These are phyloP conservation scores for Dactylorhiza incarnata DNA, from an alignment of 106 monocot genomes.

Conservation along the genomic window DNA sequence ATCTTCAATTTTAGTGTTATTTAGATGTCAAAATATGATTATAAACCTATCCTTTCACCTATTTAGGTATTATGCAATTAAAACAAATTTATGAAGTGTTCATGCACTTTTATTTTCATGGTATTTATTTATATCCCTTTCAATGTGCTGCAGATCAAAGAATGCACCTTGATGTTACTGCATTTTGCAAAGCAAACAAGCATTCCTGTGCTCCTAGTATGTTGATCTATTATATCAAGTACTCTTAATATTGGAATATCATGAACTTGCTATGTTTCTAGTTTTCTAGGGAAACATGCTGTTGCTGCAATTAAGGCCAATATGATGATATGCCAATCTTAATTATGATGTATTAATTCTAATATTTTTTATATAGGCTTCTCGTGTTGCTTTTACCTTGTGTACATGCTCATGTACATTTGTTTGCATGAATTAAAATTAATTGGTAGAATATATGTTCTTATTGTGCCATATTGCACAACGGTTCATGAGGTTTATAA, in stretches of 20 bases:
- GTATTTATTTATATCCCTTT: not conserved
- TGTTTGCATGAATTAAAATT: not conserved
- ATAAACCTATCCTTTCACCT: not conserved
- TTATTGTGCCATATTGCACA: not conserved
- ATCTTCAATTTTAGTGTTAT: not conserved
- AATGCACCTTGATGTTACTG: conserved; percentile 83
- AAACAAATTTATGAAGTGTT: not conserved
- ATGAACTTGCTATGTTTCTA: not conserved
- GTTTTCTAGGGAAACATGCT: not conserved
- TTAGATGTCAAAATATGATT: not conserved
- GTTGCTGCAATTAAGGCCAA: not conserved
- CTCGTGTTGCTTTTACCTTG: not conserved
- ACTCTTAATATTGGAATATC: not conserved
- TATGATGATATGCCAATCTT: not conserved
- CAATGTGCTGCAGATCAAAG: conserved; percentile 65
- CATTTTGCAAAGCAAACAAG: conserved; percentile 91
- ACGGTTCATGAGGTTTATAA: not conserved
- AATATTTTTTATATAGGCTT: not conserved
- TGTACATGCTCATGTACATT: not conserved
- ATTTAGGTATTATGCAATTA: not conserved
- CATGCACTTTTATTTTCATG: not conserved
- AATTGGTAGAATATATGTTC: not conserved
- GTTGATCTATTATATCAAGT: conserved; percentile 10
- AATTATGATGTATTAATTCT: not conserved
- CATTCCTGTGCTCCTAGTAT: conserved; percentile 86